A percentile compares a stretch with the other conserved stretches of the same genome.
phyloP scores from a whole-genome alignment of 148 eudicot genomes.

The Bassia scoparia region DNA sequence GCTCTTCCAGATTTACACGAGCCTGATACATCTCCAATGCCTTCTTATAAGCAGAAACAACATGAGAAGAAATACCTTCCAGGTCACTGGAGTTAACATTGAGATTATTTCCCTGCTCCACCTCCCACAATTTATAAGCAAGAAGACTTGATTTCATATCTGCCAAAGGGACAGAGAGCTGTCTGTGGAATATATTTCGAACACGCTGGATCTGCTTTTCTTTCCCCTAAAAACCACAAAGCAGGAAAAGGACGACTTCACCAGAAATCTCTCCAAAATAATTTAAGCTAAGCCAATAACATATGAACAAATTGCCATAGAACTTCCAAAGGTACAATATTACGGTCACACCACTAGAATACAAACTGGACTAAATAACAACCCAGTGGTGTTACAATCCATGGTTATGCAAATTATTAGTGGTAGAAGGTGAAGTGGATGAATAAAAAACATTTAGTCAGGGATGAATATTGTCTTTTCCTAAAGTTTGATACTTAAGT shows the following conservation, averaged over 20 bases:
- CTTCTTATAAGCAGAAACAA: constrained; percentile 68
- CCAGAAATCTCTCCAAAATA: background rate
- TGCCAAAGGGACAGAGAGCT: constrained; percentile 67
- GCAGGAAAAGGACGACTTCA: background rate
- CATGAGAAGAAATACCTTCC: constrained; percentile 60
- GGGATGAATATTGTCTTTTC: no score
- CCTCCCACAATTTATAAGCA: constrained; percentile 84
- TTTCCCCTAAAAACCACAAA: constrained; percentile 47
- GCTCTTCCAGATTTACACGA: constrained; percentile 68
- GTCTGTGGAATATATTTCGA: constrained; percentile 71
- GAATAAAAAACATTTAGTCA: no score
- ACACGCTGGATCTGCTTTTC: constrained; percentile 86
- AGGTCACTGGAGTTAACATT: constrained; percentile 45
- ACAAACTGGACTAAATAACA: background rate
- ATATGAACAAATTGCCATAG: background rate
- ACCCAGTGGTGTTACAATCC: background rate
- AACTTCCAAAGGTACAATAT: background rate
- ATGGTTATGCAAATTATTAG: no score
- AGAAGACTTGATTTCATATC: constrained; percentile 48
- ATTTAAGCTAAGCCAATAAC: background rate
- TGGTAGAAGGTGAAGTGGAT: no score
- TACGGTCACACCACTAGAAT: background rate
- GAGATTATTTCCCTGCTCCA: constrained; percentile 52
- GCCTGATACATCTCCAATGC: constrained; percentile 67
- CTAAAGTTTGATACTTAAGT: no score